phyloP scores from a whole-genome alignment of 371 early-diverging fungal genomes.

The Mortierella sp. region DNA sequence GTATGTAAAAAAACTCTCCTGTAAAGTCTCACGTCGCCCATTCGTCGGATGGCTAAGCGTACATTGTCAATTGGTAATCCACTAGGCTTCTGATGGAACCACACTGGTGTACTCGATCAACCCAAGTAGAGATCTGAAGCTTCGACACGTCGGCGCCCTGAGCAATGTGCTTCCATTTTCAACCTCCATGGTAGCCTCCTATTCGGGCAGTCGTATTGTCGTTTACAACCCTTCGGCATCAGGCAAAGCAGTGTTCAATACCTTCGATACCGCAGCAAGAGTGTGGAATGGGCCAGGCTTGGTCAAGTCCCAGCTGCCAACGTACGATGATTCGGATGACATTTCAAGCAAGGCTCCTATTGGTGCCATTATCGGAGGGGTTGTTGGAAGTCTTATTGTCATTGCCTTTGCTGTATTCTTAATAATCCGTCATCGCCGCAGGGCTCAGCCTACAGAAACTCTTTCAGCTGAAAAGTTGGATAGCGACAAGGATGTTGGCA shows the following conservation, averaged over 20 bases:
- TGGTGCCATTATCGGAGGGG: conserved; percentile 39
- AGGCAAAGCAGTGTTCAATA: conserved; percentile 12
- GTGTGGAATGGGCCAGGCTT: conserved; percentile 32
- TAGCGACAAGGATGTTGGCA: too few relatives aligned
- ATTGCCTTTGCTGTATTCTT: conserved; percentile 31
- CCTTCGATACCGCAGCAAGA: conserved; percentile 15
- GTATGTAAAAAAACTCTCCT: not conserved
- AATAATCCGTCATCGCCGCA: conserved; percentile 25
- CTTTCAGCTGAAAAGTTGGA: too few relatives aligned
- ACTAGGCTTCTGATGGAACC: conserved; percentile 31
- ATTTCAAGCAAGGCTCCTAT: conserved; percentile 7
- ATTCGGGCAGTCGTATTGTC: conserved; percentile 18
- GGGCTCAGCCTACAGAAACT: too few relatives aligned
- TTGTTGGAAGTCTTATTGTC: conserved; percentile 29
- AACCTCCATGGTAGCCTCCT: conserved; percentile 15
- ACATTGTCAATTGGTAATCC: not conserved
- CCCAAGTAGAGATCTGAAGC: conserved; percentile 18
- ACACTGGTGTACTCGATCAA: conserved; percentile 30
- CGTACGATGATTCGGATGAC: not conserved
- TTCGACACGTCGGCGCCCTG: not conserved
- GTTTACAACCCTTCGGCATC: conserved; percentile 11
- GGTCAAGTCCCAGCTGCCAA: conserved; percentile 6
- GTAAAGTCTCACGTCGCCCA: not conserved
- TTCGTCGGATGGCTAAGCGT: not conserved
- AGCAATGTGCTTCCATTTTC: conserved; percentile 30